A percentile compares a stretch with the other conserved stretches of the same genome.
Evolutionary conservation across 2,329 filamentous ascomycete species (phyloP).

Genomic region (Colletotrichum sp.): DNA sequence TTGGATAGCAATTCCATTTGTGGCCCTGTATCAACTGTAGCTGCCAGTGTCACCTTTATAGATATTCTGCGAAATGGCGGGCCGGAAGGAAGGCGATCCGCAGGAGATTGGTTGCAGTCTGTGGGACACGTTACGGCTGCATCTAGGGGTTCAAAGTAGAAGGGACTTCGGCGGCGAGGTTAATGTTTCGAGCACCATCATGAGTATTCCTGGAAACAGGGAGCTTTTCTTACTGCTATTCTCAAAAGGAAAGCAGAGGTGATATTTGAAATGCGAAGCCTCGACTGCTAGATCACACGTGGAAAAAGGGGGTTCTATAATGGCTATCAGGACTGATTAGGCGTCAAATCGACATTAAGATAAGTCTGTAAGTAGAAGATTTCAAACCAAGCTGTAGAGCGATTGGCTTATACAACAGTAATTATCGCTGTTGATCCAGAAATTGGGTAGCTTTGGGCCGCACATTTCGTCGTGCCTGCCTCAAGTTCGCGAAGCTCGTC

Average conservation of each 20-base stretch:
- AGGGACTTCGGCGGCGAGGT: neutral
- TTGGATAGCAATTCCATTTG: neutral
- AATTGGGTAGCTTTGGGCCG: too few relatives aligned
- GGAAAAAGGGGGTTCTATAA: fast-evolving
- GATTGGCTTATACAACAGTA: too few relatives aligned
- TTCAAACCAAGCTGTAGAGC: too few relatives aligned
- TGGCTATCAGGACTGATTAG: neutral
- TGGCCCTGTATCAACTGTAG: neutral
- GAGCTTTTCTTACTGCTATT: fast-evolving
- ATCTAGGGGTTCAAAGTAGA: neutral
- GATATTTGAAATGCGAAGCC: fast-evolving
- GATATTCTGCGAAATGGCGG: fast-evolving
- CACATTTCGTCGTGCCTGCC: neutral
- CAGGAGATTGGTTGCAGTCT: neutral
- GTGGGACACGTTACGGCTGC: neutral
- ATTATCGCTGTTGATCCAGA: too few relatives aligned
- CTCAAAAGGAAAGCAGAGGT: neutral
- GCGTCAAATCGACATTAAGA: neutral
- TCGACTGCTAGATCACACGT: fast-evolving
- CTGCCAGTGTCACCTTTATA: neutral
- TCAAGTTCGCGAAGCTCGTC: too few relatives aligned
- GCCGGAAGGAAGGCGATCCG: neutral
- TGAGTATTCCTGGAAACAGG: neutral
- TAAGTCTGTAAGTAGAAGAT: fast-evolving
- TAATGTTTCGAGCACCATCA: neutral